Base-by-base conservation (phyloP, 1,139 yeast genomes). In the Yamadazyma friedrichii region DNA sequence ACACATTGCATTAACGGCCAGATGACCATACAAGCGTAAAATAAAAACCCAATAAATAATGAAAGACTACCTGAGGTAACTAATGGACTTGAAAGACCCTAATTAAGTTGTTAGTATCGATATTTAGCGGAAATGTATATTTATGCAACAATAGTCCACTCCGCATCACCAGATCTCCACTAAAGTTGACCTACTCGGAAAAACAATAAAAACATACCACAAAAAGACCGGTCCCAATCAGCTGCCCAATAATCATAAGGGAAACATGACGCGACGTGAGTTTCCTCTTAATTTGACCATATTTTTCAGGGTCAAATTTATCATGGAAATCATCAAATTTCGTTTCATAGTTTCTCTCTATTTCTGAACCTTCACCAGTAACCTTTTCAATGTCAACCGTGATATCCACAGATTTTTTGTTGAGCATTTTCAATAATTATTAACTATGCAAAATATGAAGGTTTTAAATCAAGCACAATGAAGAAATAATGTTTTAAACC, bases 221-320 rank as follows among this genome's bases (percentile, higher is more conserved):
- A 50, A 68, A 73, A 35, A 74, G 57, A 39, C 80, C 80, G 2
- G 77, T 67, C 25, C 80, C 79, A 36, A 75, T 71, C 42, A 72
- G 61, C 42, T 75, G 78, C n/a, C 80, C 80, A 36, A 76, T 68
- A 37, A 75, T 70, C 64, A 76, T 70, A 50, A 76, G 63, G 33
- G 70, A 61, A 15, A 76, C 69, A 54, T 76, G 80, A 35, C 80
- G 62, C 10, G 70, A 56, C 32, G 62, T 61, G 33, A 76, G 58
- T 35, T 64, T 65, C 46, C 78, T 60, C 43, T 66, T 54, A 26
- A 70, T 65, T 32, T 51, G 49, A 17, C 74, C 74, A 46, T 66
- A 64, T 38, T 63, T 60, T 13, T 55, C 61, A 3, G 55, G 51
- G 39, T 67, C 68, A 8, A 63, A 48, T 36, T 50, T 52, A 42